Evolutionary conservation across 192 early-diverging fungal species (phyloP).

Genomic region (Coemansia sp.): DNA sequence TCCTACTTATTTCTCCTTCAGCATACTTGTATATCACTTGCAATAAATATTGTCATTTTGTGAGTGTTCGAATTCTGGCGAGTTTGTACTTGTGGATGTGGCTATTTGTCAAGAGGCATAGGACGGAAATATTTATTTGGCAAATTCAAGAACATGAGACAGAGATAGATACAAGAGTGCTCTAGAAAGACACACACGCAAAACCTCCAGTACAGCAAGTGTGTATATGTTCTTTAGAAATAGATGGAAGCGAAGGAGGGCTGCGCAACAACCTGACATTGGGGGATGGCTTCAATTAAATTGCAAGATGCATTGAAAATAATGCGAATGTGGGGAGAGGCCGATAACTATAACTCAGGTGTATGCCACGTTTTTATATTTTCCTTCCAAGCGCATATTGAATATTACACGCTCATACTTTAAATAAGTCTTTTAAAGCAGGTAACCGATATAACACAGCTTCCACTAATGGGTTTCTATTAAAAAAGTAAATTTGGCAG

Average conservation of each 20-base stretch:
- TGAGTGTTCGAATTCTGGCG: background rate
- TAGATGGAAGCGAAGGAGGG: too few species aligned
- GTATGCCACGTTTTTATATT: background rate
- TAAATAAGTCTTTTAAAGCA: background rate
- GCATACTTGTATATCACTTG: background rate
- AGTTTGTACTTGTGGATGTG: background rate
- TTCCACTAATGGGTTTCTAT: background rate
- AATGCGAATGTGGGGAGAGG: constrained; percentile 2
- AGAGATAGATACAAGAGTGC: background rate
- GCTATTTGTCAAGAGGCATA: background rate
- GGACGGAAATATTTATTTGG: background rate
- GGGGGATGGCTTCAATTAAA: constrained; percentile 2
- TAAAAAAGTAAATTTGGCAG: too few species aligned
- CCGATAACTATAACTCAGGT: background rate
- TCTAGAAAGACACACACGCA: too few species aligned
- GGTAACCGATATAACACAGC: background rate
- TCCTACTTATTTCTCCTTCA: background rate
- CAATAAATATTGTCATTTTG: background rate
- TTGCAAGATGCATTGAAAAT: constrained; percentile 5
- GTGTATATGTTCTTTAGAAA: too few species aligned
- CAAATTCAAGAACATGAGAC: background rate
- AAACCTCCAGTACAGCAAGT: too few species aligned
- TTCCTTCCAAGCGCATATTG: background rate
- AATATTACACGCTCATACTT: background rate
- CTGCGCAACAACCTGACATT: background rate